phyloP scores from a whole-genome alignment of 768 basidiomycete genomes.

The Trametes sanguinea region DNA sequence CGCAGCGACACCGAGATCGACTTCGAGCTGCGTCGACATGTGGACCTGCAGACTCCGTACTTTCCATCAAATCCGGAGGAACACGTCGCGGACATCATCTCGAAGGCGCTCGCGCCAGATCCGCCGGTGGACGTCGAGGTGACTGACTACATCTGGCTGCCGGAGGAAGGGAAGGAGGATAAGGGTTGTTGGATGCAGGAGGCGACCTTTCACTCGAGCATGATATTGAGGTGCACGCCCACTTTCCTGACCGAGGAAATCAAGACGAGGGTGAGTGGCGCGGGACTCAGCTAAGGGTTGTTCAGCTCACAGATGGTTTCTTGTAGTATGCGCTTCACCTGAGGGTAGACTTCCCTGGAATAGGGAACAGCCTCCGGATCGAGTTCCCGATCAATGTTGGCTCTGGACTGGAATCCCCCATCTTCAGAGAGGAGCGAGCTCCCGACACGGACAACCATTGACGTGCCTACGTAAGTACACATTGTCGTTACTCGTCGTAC shows the following conservation, averaged over 20 bases:
- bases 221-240: constrained; percentile 19
- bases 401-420: constrained; percentile 18
- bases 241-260: constrained; percentile 21
- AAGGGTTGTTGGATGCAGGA: constrained; percentile 26
- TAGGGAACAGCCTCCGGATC: constrained; percentile 23
- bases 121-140: constrained; percentile 22
- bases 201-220: constrained; percentile 19
- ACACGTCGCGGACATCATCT: constrained; percentile 14
- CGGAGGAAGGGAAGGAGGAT: constrained; percentile 19
- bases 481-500: background rate
- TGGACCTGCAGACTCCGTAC: constrained; percentile 18
- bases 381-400: constrained; percentile 22
- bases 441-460: constrained; percentile 1
- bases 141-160: constrained; percentile 21
- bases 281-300: background rate
- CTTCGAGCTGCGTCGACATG: constrained; percentile 19
- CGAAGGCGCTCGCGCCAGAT: constrained; percentile 13
- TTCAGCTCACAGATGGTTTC: background rate
- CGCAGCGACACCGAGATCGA: constrained; percentile 17
- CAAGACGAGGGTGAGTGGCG: constrained; percentile 17
- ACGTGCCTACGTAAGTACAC: constrained; percentile 12
- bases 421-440: constrained; percentile 4
- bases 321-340: constrained; percentile 19
- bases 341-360: constrained; percentile 26
- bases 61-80: constrained; percentile 14